These are phyloP conservation scores for Verticillium zaregamsianum DNA, from an alignment of 2,329 filamentous ascomycete genomes.

Conservation along the genomic window DNA sequence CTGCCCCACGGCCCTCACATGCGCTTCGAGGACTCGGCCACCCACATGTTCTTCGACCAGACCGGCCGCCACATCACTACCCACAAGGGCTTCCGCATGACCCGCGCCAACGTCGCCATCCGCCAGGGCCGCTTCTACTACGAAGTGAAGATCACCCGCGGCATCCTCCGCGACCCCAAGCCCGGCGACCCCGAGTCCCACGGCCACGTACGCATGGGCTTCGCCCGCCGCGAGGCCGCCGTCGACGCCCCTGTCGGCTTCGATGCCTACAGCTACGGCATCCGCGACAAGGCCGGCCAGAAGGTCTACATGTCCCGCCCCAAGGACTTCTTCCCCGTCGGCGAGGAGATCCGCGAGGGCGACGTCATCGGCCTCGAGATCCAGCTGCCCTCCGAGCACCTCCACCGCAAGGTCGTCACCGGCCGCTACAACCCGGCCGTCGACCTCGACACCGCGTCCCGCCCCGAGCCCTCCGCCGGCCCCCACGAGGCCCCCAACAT, in stretches of 20 bases:
- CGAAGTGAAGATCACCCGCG: conserved; percentile 84
- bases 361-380: conserved; percentile 95
- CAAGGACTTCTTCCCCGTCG: conserved; percentile 79
- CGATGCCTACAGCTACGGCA: conserved; percentile 89
- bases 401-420: conserved; percentile 85
- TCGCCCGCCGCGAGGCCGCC: conserved; percentile 74
- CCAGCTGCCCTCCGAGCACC: conserved; percentile 74
- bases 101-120: conserved; percentile 83
- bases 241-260: conserved; percentile 82
- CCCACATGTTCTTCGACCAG: conserved; percentile 77
- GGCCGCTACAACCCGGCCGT: conserved; percentile 85
- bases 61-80: conserved; percentile 77
- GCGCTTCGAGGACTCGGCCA: conserved; percentile 88
- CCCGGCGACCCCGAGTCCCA: conserved; percentile 43
- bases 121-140: conserved; percentile 90
- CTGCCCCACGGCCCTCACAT: conserved; percentile 80
- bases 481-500: conserved; percentile 64
- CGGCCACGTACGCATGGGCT: conserved; percentile 78
- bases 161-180: conserved; percentile 50
- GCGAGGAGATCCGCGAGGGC: conserved; percentile 77
- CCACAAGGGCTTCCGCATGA: conserved; percentile 88
- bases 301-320: conserved; percentile 91
- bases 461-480: neutral
- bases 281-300: conserved; percentile 85
- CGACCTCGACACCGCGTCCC: conserved; percentile 38